Percentiles rank a stretch among this genome's conserved stretches.
These are phyloP conservation scores for Talaromyces sp. DNA, from an alignment of 2,329 filamentous ascomycete genomes.

Conservation along the genomic window DNA sequence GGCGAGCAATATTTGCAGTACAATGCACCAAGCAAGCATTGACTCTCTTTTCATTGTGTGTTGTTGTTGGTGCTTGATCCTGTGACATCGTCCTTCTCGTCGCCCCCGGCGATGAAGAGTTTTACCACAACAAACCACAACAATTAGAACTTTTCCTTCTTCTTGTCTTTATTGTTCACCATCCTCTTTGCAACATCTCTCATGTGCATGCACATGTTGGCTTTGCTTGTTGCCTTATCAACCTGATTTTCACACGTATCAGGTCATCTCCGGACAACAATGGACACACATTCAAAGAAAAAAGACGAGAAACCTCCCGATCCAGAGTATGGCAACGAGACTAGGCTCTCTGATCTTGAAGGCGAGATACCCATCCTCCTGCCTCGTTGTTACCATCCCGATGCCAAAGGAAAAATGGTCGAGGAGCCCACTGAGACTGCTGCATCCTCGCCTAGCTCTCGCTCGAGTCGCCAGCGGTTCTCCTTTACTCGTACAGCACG, in stretches of 20 bases:
- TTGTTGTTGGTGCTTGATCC: background rate
- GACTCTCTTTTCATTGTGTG: background rate
- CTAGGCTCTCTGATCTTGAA: background rate
- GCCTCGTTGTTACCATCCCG: conserved; percentile 7
- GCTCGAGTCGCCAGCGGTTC: conserved; percentile 1
- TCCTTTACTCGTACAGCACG: conserved; percentile 12
- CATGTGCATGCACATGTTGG: background rate
- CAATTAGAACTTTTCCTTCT: background rate
- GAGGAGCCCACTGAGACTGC: background rate
- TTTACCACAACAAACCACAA: background rate
- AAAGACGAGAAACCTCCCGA: background rate
- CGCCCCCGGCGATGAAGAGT: conserved; percentile 13
- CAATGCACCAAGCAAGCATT: background rate
- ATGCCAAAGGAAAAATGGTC: background rate
- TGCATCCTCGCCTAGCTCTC: background rate
- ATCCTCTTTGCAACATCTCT: background rate
- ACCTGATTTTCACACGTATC: background rate
- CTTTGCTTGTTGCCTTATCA: background rate
- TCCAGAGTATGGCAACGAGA: background rate
- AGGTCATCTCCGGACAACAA: background rate
- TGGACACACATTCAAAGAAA: background rate
- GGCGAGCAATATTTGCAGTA: background rate
- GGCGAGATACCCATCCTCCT: conserved; percentile 9
- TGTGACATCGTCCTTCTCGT: conserved; percentile 5
- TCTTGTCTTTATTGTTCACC: background rate